A percentile compares a stretch with the other conserved stretches of the same genome.
Evolutionary conservation across 116 monocot species (phyloP).

Genomic region (Zostera marina): DNA sequence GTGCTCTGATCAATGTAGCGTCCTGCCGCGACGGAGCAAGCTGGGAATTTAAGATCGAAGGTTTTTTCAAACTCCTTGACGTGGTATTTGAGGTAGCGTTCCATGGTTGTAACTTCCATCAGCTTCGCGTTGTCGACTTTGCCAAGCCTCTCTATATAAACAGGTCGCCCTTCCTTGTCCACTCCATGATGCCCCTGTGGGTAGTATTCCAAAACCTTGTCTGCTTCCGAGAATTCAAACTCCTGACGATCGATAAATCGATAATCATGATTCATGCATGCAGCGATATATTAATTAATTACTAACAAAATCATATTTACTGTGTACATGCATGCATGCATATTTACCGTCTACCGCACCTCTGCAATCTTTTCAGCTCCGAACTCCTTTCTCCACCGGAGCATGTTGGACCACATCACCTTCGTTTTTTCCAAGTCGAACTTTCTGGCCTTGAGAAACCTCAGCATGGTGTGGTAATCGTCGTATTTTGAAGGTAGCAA

Average conservation of each 20-base stretch:
- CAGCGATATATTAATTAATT: too few relatives aligned
- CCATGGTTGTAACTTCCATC: conserved; percentile 28
- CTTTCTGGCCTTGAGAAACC: conserved; percentile 11
- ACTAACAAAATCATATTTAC: too few relatives aligned
- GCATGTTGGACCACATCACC: not conserved
- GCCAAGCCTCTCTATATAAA: conserved; percentile 26
- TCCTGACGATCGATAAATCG: too few relatives aligned
- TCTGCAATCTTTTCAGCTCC: not conserved
- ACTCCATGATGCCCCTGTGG: conserved; percentile 39
- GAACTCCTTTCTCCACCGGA: too few relatives aligned
- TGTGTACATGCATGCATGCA: too few relatives aligned
- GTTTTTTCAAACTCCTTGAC: conserved; percentile 38
- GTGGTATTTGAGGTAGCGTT: conserved; percentile 34
- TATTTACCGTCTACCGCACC: too few relatives aligned
- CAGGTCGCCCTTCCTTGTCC: conserved; percentile 32
- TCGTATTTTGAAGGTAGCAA: conserved; percentile 44
- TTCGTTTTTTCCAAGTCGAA: too few relatives aligned
- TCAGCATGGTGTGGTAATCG: conserved; percentile 53
- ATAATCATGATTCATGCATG: too few relatives aligned
- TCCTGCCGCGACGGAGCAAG: conserved; percentile 31
- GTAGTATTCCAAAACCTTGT: conserved; percentile 29
- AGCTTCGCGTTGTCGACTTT: conserved; percentile 16
- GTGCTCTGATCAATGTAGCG: conserved; percentile 33
- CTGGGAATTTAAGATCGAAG: conserved; percentile 27
- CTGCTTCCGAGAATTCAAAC: conserved; percentile 24